phyloP scores from a whole-genome alignment of 1,284 basidiomycete species.

The Boletus coffeatus region DNA sequence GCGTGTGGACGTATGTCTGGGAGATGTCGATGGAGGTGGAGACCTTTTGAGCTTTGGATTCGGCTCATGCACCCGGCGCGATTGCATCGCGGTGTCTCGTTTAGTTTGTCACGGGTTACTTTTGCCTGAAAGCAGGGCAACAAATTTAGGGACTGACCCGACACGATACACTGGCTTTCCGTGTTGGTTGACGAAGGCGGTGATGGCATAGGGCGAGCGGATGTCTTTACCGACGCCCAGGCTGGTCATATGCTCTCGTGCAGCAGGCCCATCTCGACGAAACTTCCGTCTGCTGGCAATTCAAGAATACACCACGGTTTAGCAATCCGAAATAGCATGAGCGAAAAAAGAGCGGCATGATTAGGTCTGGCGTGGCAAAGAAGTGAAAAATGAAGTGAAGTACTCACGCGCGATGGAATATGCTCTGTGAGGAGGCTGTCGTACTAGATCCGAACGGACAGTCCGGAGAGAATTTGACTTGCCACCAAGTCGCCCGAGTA shows the following conservation, averaged over 20 bases:
- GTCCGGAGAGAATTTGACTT: too few species aligned
- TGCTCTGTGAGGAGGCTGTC: too few species aligned
- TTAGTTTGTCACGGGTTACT: constrained; percentile 7
- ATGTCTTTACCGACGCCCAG: constrained; percentile 59
- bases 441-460: too few species aligned
- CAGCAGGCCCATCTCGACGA: constrained; percentile 73
- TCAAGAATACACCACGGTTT: not conserved
- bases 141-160: constrained; percentile 44
- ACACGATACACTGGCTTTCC: constrained; percentile 70
- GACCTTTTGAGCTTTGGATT: constrained; percentile 31
- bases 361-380: not conserved
- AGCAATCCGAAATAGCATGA: constrained; percentile 3
- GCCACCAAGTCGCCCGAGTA: too few species aligned
- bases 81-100: constrained; percentile 48
- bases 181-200: constrained; percentile 71
- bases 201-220: constrained; percentile 73
- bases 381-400: not conserved
- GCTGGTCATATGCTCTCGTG: constrained; percentile 64
- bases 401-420: too few species aligned
- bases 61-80: constrained; percentile 42
- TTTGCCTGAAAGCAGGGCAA: not conserved
- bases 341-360: not conserved
- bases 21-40: constrained; percentile 26
- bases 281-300: constrained; percentile 59
- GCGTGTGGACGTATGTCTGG: constrained; percentile 15